These are phyloP conservation scores for Amylostereum chailletii DNA, from an alignment of 1,284 basidiomycete genomes.

Conservation along the genomic window DNA sequence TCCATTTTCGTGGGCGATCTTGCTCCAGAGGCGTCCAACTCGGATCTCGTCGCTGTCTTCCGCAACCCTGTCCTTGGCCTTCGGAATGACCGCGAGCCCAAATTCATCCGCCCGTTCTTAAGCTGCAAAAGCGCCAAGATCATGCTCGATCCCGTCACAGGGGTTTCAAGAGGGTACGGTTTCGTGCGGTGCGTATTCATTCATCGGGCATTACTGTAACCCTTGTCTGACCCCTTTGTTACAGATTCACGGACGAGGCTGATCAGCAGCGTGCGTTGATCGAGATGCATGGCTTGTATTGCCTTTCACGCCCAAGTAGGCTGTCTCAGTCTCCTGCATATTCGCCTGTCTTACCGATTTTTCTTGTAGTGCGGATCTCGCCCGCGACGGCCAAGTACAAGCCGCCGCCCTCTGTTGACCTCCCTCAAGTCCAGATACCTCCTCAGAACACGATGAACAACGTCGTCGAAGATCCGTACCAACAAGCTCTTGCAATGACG, in stretches of 20 bases:
- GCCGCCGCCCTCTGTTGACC: conserved; percentile 40
- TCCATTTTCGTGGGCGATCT: conserved; percentile 89
- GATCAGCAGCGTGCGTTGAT: conserved; percentile 84
- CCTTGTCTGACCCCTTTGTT: conserved; percentile 6
- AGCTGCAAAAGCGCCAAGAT: conserved; percentile 92
- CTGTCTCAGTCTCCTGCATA: conserved; percentile 19
- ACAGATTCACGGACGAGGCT: conserved; percentile 75
- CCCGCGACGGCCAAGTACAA: conserved; percentile 86
- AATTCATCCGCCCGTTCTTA: conserved; percentile 77
- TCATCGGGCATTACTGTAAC: conserved; percentile 3
- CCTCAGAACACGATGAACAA: conserved; percentile 19
- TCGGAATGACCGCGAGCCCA: conserved; percentile 72
- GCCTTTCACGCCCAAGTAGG: conserved; percentile 77
- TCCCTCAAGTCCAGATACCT: conserved; percentile 40
- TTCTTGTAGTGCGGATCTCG: conserved; percentile 69
- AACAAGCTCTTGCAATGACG: conserved; percentile 37
- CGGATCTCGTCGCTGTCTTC: conserved; percentile 82
- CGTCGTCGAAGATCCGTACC: conserved; percentile 9
- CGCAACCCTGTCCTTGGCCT: conserved; percentile 77
- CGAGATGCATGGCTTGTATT: conserved; percentile 86
- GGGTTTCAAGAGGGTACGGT: conserved; percentile 84
- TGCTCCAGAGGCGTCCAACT: conserved; percentile 83
- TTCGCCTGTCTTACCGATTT: conserved; percentile 16
- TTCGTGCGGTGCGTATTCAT: conserved; percentile 62
- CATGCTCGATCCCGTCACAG: conserved; percentile 84